Evolutionary conservation across 164 flowering plant genomes (phyloP), one percentile per base, ranked within the genome.

Genomic region (Vitis labrusca): DNA sequence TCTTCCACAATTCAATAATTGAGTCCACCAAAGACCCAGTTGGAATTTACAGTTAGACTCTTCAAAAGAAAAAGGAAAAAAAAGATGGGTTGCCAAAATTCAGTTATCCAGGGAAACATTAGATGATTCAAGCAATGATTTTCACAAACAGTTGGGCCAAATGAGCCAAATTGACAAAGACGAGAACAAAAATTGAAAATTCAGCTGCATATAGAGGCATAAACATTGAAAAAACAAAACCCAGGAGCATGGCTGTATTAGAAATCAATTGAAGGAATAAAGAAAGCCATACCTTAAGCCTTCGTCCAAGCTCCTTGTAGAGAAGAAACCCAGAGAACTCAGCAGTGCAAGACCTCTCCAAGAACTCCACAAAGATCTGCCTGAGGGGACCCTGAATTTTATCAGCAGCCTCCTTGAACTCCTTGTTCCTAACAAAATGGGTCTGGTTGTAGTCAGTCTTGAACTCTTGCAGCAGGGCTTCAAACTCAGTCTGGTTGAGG

Each of bases 301-400:
- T 88, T 73, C 99, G 86, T 56, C 97, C 97, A 52, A 94, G 97
- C 83, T 94, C 99, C 75, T 92, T 94, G 83, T 94, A 94, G 61
- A 94, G 94, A 70, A 94, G 88, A 66, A 95, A 95, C 0, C 99
- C 99, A 59, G 99, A 95, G 82, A 95, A 95, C 78, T 92, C 98
- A 68, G 99, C 99, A 76, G 98, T 95, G 78, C 99, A 95, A 54
- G 98, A 92, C 86, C 99, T 83, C 85, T 95, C 98, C 79, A 95
- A 67, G 79, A 95, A 95, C 88, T 95, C 99, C 7, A 95, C 98
- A 61, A 95, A 95, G 75, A 95, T 95, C 65, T 90, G 89, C 16
- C 99, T 76, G 5, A 95, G 75, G 2, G 98, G 96, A 0, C 96
- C 99, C 65, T 95, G 84, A 9, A 95, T 48, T 51, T 95, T 85